Conservation (phyloP, 345 rosid genomes). For the Limnanthes douglasii region DNA sequence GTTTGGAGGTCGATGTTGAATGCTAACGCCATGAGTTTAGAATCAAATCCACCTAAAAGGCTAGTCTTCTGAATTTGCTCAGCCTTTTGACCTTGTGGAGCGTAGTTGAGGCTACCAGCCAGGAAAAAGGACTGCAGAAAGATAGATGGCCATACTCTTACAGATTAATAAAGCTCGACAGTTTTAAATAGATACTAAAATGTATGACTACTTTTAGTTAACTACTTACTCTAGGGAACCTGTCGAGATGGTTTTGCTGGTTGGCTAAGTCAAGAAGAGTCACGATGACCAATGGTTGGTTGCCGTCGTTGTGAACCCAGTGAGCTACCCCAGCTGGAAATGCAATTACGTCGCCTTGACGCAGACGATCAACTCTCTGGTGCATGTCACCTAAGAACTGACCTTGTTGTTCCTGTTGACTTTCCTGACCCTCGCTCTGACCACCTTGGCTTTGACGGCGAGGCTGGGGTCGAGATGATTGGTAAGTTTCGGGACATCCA, state of each 20-base stretch:
- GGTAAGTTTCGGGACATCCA: slow-evolving; percentile 55
- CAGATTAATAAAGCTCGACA: neutral
- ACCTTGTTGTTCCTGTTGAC: slow-evolving; percentile 8
- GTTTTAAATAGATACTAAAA: neutral
- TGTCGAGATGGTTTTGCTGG: slow-evolving; percentile 39
- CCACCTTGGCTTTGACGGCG: slow-evolving; percentile 2
- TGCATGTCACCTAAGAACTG: slow-evolving; percentile 29
- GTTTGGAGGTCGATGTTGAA: slow-evolving; percentile 21
- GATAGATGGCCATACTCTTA: neutral
- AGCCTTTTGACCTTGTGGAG: slow-evolving; percentile 19
- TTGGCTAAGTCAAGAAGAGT: slow-evolving; percentile 20
- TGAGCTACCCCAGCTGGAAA: slow-evolving; percentile 35
- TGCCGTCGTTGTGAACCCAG: slow-evolving; percentile 49
- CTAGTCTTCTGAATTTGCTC: slow-evolving; percentile 18
- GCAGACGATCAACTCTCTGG: slow-evolving; percentile 35
- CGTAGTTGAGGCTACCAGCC: slow-evolving; percentile 61
- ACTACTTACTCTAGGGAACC: slow-evolving; percentile 29
- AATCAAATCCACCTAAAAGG: slow-evolving; percentile 27
- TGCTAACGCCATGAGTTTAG: slow-evolving; percentile 27
- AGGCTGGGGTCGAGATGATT: slow-evolving; percentile 21
- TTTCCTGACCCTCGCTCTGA: neutral
- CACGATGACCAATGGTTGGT: slow-evolving; percentile 24
- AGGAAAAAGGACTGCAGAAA: slow-evolving; percentile 19
- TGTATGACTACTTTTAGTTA: neutral
- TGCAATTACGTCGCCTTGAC: slow-evolving; percentile 31